A percentile compares a stretch with the other conserved stretches of the same genome.
Conservation (phyloP, 768 basidiomycete genomes). For the Guyanaporus albipodus region DNA sequence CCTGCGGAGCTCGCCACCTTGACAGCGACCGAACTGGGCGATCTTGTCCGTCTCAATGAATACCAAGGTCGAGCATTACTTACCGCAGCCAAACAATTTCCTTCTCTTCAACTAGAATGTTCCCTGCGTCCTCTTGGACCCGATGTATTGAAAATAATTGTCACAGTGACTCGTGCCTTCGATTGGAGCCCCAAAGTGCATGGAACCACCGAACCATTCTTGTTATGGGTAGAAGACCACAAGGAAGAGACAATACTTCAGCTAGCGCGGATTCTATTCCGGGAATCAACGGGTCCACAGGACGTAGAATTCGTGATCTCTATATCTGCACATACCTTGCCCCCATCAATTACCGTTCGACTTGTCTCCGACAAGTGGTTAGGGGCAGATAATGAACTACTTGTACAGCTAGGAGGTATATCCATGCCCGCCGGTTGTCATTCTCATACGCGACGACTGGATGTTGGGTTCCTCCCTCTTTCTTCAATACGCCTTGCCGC, state of each 20-base stretch:
- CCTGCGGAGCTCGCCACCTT: slow-evolving; percentile 67
- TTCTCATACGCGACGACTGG: slow-evolving; percentile 58
- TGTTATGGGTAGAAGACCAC: slow-evolving; percentile 93
- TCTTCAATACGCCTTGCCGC: slow-evolving; percentile 44
- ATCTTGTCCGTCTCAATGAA: slow-evolving; percentile 83
- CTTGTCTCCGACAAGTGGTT: slow-evolving; percentile 91
- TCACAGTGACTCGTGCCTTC: slow-evolving; percentile 64
- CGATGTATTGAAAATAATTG: slow-evolving; percentile 75
- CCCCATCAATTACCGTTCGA: slow-evolving; percentile 67
- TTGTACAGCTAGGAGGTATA: slow-evolving; percentile 60
- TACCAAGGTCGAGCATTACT: slow-evolving; percentile 75
- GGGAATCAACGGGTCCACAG: slow-evolving; percentile 55
- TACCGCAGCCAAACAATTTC: slow-evolving; percentile 81
- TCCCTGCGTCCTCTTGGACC: slow-evolving; percentile 76
- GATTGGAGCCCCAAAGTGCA: slow-evolving; percentile 78
- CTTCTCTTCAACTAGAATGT: slow-evolving; percentile 61
- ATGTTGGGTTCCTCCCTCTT: slow-evolving; percentile 70
- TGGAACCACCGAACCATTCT: slow-evolving; percentile 80
- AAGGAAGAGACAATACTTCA: slow-evolving; percentile 81
- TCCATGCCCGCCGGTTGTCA: slow-evolving; percentile 66
- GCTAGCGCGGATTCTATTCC: slow-evolving; percentile 66
- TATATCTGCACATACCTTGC: slow-evolving; percentile 53
- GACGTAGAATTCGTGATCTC: slow-evolving; percentile 80
- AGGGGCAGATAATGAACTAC: slow-evolving; percentile 76
- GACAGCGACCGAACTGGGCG: slow-evolving; percentile 66